Conservation (phyloP, 129 eudicot species). For the Daucus carota region DH1_v3.0 NC_030386.2:23163501-23164000, state of each 20-base stretch:
- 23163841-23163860: not conserved
- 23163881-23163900: constrained; percentile 6
- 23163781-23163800: not conserved
- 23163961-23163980: not conserved
- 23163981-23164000: not conserved
- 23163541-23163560: too few relatives aligned
- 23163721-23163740: not conserved
- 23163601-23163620: not conserved
- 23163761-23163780: not conserved
- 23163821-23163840: not conserved
- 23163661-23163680: not conserved
- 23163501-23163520: too few relatives aligned
- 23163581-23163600: too few relatives aligned
- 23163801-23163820: not conserved
- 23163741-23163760: not conserved
- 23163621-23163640: not conserved
- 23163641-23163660: not conserved
- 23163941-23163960: not conserved
- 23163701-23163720: not conserved
- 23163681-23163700: not conserved
- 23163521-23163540: too few relatives aligned
- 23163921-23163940: not conserved
- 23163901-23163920: not conserved
- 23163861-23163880: not conserved
- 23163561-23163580: too few relatives aligned